A percentile compares a stretch with the other conserved stretches of the same genome.
phyloP scores from a whole-genome alignment of 2,329 filamentous ascomycete genomes.

The Pyrenochaeta sp. region DNA sequence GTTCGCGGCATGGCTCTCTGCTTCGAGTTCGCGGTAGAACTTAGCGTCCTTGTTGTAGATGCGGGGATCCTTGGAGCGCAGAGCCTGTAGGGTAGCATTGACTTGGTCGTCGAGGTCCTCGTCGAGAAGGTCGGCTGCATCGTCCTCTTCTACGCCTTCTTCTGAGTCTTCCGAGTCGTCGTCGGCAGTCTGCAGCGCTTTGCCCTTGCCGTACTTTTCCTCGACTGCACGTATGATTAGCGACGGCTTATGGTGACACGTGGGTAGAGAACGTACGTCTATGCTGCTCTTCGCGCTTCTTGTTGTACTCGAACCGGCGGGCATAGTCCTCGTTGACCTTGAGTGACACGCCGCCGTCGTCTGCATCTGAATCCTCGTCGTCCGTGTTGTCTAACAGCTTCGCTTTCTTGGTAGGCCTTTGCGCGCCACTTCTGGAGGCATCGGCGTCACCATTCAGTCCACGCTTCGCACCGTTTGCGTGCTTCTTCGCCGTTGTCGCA shows the following conservation, averaged over 20 bases:
- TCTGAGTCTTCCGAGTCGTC: conserved; percentile 61
- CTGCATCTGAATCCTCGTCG: conserved; percentile 37
- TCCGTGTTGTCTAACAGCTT: conserved; percentile 51
- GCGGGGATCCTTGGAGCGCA: conserved; percentile 87
- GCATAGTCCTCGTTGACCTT: conserved; percentile 93
- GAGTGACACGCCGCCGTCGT: conserved; percentile 54
- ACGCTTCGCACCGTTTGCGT: conserved; percentile 35
- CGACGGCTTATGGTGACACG: neutral
- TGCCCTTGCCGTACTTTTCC: conserved; percentile 76
- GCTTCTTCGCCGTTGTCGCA: conserved; percentile 34
- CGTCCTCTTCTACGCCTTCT: conserved; percentile 82
- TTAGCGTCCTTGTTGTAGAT: conserved; percentile 83
- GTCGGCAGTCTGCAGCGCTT: conserved; percentile 49
- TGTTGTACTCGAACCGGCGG: conserved; percentile 91
- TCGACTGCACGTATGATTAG: conserved; percentile 69
- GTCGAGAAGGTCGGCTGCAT: conserved; percentile 86
- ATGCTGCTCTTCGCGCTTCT: conserved; percentile 89
- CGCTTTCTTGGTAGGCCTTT: conserved; percentile 45
- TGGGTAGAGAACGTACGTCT: conserved; percentile 60
- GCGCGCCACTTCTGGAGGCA: conserved; percentile 20
- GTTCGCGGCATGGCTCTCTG: conserved; percentile 52
- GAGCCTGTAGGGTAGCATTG: conserved; percentile 83
- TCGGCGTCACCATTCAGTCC: conserved; percentile 25
- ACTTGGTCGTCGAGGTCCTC: conserved; percentile 87
- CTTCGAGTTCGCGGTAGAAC: conserved; percentile 77